These are phyloP conservation scores for Pseudisothecium myosuroides DNA, from an alignment of 225 moss, liverwort and hornwort genomes.

Conservation along the genomic window DNA sequence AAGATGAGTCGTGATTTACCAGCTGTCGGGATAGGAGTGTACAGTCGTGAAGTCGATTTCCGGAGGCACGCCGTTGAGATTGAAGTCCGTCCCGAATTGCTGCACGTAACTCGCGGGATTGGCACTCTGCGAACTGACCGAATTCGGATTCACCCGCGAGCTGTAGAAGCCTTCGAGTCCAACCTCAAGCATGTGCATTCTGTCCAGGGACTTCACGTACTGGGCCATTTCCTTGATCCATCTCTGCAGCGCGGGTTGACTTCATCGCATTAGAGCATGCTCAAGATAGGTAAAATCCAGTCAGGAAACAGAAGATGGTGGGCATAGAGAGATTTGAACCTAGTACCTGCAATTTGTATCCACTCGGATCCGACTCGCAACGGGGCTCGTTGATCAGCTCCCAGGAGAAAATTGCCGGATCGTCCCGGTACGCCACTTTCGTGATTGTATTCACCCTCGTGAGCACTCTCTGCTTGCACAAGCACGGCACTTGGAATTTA, in stretches of 20 bases:
- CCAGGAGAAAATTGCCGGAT: conserved; percentile 60
- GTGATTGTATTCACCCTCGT: conserved; percentile 42
- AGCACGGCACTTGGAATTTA: background rate
- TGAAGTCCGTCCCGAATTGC: conserved; percentile 47
- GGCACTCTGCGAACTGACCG: conserved; percentile 1
- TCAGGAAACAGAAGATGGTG: background rate
- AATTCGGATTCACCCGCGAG: background rate
- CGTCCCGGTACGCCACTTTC: conserved; percentile 35
- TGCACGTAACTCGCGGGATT: conserved; percentile 31
- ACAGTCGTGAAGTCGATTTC: conserved; percentile 55
- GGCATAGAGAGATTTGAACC: background rate
- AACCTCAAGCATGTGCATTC: conserved; percentile 40
- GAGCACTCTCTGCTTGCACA: conserved; percentile 28
- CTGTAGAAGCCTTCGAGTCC: conserved; percentile 71
- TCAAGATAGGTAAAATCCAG: background rate
- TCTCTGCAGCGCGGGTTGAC: conserved; percentile 2
- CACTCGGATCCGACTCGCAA: conserved; percentile 42
- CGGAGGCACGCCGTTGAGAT: background rate
- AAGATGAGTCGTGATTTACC: conserved; percentile 4
- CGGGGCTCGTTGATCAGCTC: conserved; percentile 70
- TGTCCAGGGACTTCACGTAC: conserved; percentile 51
- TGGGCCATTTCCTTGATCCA: conserved; percentile 62
- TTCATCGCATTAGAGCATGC: background rate
- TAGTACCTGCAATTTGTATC: conserved; percentile 26
- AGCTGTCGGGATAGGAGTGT: conserved; percentile 61